Base-by-base conservation (phyloP, 768 basidiomycete species). In the Podaxis sp. region DNA sequence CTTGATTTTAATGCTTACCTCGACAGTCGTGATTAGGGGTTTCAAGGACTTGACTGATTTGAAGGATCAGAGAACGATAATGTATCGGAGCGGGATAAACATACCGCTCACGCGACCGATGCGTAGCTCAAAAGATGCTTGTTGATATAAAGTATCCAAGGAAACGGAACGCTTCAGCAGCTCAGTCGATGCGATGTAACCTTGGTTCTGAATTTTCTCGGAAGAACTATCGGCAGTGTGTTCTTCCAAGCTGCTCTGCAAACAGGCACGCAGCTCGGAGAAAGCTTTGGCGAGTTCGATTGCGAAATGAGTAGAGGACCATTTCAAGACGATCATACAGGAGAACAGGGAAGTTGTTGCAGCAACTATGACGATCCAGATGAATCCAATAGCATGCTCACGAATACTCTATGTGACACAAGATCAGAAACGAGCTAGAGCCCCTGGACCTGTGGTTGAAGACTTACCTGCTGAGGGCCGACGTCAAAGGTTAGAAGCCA, bases 61-160 rank as follows among this genome's bases (percentile, higher is more conserved):
- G 11, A 46, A 30, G 2, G 17, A 46, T 56, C 38, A 56, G 55
- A 8, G 37, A 28, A 30, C 10, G 46, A 12, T 7, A 30, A 28
- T 36, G 50, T 10, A 26, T 7, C 36, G 13, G 24, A 55, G 33
- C 33, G 13, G 58, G 15, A 38, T 20, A n/a, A 33, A 57, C 74
- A 63, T 65, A 82, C 82, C 74, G 52, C 75, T 75, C 37, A 83
- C 67, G 22, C 80, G 75, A 24, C 81, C 80, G 6, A 82, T 63
- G 5, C 80, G 75, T 33, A 81, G 69, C 56, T 83, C 82, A 55
- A 83, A 81, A 2, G 76, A 72, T 11, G 82, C 80, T 63, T 79
- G 79, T 2, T 76, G 76, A 64, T 82, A 82, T 22, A 72, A 69
- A 44, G 74, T 66, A 61, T 81, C 78, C 40, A 83, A 69, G 28